Evolutionary conservation across 1,284 basidiomycete species (phyloP).

Genomic region (Vanrija sp.): DNA sequence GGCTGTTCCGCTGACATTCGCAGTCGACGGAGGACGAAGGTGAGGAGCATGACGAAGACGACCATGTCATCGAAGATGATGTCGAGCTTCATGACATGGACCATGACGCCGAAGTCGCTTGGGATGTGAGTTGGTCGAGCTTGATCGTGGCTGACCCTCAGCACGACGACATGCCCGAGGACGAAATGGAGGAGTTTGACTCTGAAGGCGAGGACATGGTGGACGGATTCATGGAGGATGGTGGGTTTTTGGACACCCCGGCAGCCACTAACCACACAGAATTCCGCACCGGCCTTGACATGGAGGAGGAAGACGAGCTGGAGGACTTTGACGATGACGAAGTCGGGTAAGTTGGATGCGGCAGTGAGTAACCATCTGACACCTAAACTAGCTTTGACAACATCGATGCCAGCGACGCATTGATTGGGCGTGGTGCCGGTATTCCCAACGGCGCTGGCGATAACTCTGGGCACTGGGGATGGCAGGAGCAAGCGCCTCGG

Average conservation of each 20-base stretch:
- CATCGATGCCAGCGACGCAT: slow-evolving; percentile 5
- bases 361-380: too few species aligned
- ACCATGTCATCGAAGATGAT: slow-evolving; percentile 10
- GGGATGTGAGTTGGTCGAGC: slow-evolving; percentile 24
- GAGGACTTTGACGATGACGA: slow-evolving; percentile 20
- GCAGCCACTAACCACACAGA: slow-evolving; percentile 2
- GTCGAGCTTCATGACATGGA: slow-evolving; percentile 28
- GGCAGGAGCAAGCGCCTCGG: slow-evolving; percentile 17
- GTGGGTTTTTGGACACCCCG: slow-evolving; percentile 38
- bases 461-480: slow-evolving; percentile 31
- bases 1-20: neutral
- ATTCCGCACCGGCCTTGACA: slow-evolving; percentile 27
- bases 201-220: slow-evolving; percentile 48
- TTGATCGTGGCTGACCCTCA: neutral
- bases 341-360: slow-evolving; percentile 5
- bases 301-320: slow-evolving; percentile 51
- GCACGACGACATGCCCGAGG: slow-evolving; percentile 56
- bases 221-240: slow-evolving; percentile 66
- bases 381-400: slow-evolving; percentile 3
- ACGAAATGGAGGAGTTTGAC: slow-evolving; percentile 48
- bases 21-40: slow-evolving; percentile 31
- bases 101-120: slow-evolving; percentile 24
- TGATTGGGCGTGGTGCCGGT: neutral
- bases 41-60: slow-evolving; percentile 37
- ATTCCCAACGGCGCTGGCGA: neutral